Percentiles rank a stretch among this genome's conserved stretches.
These are phyloP conservation scores for Pestalotiopsis sp. DNA, from an alignment of 2,329 filamentous ascomycete genomes.

Conservation along the genomic window DNA sequence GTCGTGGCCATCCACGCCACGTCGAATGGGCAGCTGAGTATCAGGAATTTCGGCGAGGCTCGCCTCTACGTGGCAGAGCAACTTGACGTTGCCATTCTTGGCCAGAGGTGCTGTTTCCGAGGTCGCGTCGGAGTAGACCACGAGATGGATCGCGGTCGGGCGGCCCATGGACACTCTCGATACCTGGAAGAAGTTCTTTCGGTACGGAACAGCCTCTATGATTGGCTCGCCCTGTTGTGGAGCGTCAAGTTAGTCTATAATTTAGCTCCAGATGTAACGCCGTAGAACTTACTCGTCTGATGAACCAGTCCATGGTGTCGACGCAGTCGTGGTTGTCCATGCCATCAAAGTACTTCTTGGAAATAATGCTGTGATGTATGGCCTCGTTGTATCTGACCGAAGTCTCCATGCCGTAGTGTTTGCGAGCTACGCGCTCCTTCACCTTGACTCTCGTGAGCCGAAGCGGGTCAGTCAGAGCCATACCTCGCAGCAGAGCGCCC, in stretches of 20 bases:
- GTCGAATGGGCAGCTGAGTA: conserved; percentile 31
- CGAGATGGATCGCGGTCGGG: conserved; percentile 35
- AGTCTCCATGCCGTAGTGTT: conserved; percentile 43
- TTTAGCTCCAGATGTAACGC: no score
- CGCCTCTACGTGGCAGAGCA: conserved; percentile 40
- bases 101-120: conserved; percentile 32
- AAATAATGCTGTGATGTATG: conserved; percentile 13
- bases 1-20: conserved; percentile 37
- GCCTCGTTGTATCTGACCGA: conserved; percentile 11
- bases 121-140: conserved; percentile 37
- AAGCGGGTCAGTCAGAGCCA: conserved; percentile 38
- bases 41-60: conserved; percentile 45
- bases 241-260: conserved; percentile 6
- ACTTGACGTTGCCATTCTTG: conserved; percentile 37
- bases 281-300: conserved; percentile 32
- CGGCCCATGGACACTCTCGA: conserved; percentile 36
- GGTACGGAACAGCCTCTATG: conserved; percentile 41
- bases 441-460: conserved; percentile 39
- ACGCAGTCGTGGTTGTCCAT: conserved; percentile 18
- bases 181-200: conserved; percentile 19
- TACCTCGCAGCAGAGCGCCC: conserved; percentile 52
- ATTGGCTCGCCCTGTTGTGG: conserved; percentile 36
- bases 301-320: conserved; percentile 46
- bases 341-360: conserved; percentile 16
- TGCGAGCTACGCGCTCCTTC: conserved; percentile 42